A percentile compares a stretch with the other conserved stretches of the same genome.
Evolutionary conservation across 805 yeast genomes (phyloP).

Genomic region (Myxozyma nipponensis): DNA sequence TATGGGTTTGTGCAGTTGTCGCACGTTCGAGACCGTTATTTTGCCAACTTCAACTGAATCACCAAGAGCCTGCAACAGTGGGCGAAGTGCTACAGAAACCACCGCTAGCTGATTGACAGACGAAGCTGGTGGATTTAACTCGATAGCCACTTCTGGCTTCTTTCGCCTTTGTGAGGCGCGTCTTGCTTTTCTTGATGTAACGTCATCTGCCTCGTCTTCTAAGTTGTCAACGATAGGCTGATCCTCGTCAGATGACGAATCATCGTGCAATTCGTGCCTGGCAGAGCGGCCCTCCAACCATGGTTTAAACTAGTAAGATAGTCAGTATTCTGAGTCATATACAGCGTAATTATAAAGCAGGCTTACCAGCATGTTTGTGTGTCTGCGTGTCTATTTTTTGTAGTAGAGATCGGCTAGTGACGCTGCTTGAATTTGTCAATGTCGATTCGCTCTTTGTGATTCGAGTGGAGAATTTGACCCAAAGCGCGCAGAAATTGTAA

Average conservation of each 20-base stretch:
- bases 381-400: not conserved
- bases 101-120: conserved; percentile 3
- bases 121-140: not conserved
- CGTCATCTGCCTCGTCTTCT: conserved; percentile 6
- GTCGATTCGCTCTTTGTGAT: too few species aligned
- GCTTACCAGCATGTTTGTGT: not conserved
- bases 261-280: conserved; percentile 45
- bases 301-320: conserved; percentile 44
- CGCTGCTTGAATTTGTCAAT: too few species aligned
- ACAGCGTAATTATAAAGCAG: too few species aligned
- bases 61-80: conserved; percentile 2
- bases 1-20: not conserved
- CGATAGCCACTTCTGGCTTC: not conserved
- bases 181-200: not conserved
- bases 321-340: too few species aligned
- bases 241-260: conserved; percentile 32
- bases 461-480: too few species aligned
- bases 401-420: too few species aligned
- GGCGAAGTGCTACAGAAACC: conserved; percentile 15
- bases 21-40: conserved; percentile 1
- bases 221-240: conserved; percentile 1
- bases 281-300: conserved; percentile 42
- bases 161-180: not conserved
- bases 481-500: too few species aligned
- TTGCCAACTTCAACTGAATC: conserved; percentile 15